These are phyloP conservation scores for Spergularia azorica DNA, from an alignment of 179 eudicot genomes.

Conservation along the genomic window DNA sequence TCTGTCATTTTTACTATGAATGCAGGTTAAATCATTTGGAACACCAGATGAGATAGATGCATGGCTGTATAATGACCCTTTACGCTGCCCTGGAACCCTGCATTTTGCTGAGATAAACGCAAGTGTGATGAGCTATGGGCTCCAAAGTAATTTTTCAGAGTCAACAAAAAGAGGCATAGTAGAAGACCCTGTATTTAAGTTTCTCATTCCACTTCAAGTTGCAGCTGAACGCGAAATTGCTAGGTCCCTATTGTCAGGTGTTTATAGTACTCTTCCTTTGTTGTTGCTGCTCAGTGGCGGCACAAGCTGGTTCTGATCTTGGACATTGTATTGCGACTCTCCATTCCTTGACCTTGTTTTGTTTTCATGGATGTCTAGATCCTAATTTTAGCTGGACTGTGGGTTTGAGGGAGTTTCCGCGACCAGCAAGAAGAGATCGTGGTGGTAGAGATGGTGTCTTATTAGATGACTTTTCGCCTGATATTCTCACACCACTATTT, in stretches of 20 bases:
- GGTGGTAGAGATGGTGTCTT: not conserved
- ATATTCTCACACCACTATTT: constrained; percentile 56
- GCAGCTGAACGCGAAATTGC: constrained; percentile 95
- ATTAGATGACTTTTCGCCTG: constrained; percentile 33
- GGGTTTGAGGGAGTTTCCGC: constrained; percentile 73
- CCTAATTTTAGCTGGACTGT: constrained; percentile 69
- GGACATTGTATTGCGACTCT: not conserved
- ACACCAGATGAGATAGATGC: constrained; percentile 59
- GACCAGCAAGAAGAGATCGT: constrained; percentile 38
- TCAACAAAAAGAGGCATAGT: constrained; percentile 42
- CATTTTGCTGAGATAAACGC: constrained; percentile 64
- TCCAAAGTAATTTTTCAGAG: constrained; percentile 70
- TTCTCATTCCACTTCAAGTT: constrained; percentile 85
- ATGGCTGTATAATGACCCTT: constrained; percentile 69
- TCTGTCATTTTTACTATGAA: not conserved
- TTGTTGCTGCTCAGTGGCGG: not conserved
- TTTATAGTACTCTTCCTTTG: not conserved
- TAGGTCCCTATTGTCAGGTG: constrained; percentile 72
- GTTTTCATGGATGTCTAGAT: constrained; percentile 38
- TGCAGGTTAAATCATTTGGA: constrained; percentile 66
- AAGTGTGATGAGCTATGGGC: constrained; percentile 64
- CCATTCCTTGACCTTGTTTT: not conserved
- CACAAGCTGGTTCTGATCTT: not conserved
- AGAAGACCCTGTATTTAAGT: constrained; percentile 69
- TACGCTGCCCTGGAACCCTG: constrained; percentile 70